phyloP scores from a whole-genome alignment of 2,329 filamentous ascomycete species.

The Calonectria hongkongensis region DNA sequence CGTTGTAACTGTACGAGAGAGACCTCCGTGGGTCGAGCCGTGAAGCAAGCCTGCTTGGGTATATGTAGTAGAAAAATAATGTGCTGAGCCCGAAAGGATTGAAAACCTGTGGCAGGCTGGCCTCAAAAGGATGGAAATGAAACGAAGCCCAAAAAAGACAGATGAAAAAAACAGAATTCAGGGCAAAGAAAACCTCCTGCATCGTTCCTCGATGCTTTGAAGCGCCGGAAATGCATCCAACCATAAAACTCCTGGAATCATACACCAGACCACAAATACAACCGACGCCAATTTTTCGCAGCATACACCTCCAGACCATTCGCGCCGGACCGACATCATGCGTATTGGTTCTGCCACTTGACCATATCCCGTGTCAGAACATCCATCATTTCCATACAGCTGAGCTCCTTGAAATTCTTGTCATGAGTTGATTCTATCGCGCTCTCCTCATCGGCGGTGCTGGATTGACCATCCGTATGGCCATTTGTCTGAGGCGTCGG shows the following conservation, averaged over 20 bases:
- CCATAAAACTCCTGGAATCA: conserved; percentile 47
- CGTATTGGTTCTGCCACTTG: conserved; percentile 87
- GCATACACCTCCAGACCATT: conserved; percentile 15
- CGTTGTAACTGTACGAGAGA: conserved; percentile 33
- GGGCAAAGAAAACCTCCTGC: conserved; percentile 38
- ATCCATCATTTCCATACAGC: conserved; percentile 93
- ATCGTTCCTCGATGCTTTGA: conserved; percentile 48
- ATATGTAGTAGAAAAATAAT: conserved; percentile 32
- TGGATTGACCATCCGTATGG: conserved; percentile 52
- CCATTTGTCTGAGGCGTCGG: conserved; percentile 62
- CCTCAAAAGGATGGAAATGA: conserved; percentile 33
- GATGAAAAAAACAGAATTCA: conserved; percentile 31
- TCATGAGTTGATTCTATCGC: conserved; percentile 49
- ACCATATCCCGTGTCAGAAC: conserved; percentile 86
- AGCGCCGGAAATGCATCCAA: conserved; percentile 51
- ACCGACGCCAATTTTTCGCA: conserved; percentile 32
- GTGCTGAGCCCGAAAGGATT: conserved; percentile 31
- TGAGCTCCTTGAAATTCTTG: conserved; percentile 83
- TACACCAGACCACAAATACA: conserved; percentile 34
- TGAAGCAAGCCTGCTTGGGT: conserved; percentile 38
- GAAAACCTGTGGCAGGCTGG: conserved; percentile 16
- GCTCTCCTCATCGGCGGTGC: conserved; percentile 51
- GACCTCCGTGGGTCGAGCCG: conserved; percentile 28
- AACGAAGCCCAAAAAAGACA: conserved; percentile 23
- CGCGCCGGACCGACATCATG: conserved; percentile 51